Conservation (phyloP, 768 basidiomycete genomes). For the Paxillus rubicundulus region DNA sequence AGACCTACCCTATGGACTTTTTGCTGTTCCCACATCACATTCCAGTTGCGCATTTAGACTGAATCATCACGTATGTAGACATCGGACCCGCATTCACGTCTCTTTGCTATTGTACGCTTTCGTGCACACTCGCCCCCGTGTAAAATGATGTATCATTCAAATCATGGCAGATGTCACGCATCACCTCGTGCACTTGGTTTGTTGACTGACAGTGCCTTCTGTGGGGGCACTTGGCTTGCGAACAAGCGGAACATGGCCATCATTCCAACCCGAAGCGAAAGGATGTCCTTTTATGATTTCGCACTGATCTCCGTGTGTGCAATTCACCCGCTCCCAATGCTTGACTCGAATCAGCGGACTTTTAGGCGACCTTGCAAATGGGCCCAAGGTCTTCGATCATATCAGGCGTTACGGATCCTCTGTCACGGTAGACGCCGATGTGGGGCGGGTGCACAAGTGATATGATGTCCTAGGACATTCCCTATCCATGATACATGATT, state of each 20-base stretch:
- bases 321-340: too few species aligned
- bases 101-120: constrained; percentile 23
- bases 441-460: background rate
- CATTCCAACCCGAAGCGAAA: background rate
- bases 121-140: background rate
- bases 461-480: constrained; percentile 3
- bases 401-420: background rate
- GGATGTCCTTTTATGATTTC: constrained; percentile 12
- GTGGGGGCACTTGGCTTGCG: too few species aligned
- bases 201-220: background rate
- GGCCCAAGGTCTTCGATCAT: background rate
- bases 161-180: background rate
- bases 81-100: constrained; percentile 23
- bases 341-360: background rate
- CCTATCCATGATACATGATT: background rate
- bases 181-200: background rate
- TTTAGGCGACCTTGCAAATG: constrained; percentile 5
- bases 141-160: background rate
- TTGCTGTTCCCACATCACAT: constrained; percentile 1
- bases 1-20: background rate
- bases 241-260: too few species aligned
- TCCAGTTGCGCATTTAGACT: constrained; percentile 19
- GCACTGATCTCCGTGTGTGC: constrained; percentile 12
- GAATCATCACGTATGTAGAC: constrained; percentile 27
- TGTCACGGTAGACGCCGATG: background rate